Base-by-base conservation (phyloP, 306 rosid genomes). In the Alnus glutinosa region DNA sequence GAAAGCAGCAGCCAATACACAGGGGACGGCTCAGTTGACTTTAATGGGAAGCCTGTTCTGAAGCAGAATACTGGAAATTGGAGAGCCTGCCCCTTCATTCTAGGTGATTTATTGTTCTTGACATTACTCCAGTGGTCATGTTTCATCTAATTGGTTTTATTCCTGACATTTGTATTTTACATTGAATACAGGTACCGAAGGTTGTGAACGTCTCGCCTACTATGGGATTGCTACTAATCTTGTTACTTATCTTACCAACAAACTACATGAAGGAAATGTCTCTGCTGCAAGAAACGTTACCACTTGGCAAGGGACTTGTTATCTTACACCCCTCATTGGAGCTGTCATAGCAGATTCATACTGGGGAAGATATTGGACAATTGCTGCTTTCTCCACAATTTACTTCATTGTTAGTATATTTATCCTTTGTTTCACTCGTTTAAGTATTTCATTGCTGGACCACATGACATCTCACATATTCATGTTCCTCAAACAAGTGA, bases 281-380 rank as follows among this genome's bases (percentile, higher is more conserved):
- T 73, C 91, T 63, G 99, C 98, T 34, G 99, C 99, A 69, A 91
- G 91, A 88, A 93, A 89, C 84, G 97, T 96, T 72, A 96, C 97
- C 80, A 96, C 94, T 58, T 96, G 99, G 98, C 90, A 88, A 82
- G 99, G 98, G 70, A 95, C 99, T 82, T 95, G 99, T 85, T 95
- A 93, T 89, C 99, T 95, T 79, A 73, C 99, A 70, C 99, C 99
- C 84, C 97, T 96, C 37, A 88, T 96, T 81, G 99, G 99, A 79
- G 99, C 99, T 68, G 80, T 96, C 71, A 49, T 93, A 55, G 99
- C 99, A 63, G 99, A 96, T 93, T 90, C 98, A 79, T 93, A 89
- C 85, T 96, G 92, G 98, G 99, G 99, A 81, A 87, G 99, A 90
- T 96, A 90, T 84, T 96, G 99, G 99, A 96, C 99, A 11, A 96